Evolutionary conservation across 2,329 filamentous ascomycete species (phyloP).

Genomic region (Xylariaceae sp.): DNA sequence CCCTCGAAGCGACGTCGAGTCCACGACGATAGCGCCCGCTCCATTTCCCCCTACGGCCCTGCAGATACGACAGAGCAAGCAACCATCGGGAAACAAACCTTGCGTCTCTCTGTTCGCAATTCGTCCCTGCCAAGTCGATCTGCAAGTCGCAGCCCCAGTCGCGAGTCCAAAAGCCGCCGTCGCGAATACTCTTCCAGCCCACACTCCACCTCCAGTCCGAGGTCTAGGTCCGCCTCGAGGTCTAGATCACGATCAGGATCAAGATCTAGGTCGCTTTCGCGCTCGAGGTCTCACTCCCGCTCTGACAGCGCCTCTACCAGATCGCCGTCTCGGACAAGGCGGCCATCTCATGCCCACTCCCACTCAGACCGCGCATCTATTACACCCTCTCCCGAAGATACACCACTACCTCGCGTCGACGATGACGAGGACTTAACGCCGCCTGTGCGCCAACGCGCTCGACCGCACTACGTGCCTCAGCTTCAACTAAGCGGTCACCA

Average conservation of each 20-base stretch:
- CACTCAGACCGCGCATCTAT: conserved; percentile 18
- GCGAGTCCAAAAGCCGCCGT: conserved; percentile 21
- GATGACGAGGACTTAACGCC: conserved; percentile 21
- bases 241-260: conserved; percentile 12
- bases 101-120: conserved; percentile 32
- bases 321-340: conserved; percentile 21
- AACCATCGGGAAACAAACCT: conserved; percentile 8
- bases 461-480: conserved; percentile 66
- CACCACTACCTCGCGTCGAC: conserved; percentile 17
- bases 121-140: conserved; percentile 25
- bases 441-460: conserved; percentile 47
- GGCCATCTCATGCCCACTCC: conserved; percentile 15
- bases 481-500: conserved; percentile 75
- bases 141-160: conserved; percentile 24
- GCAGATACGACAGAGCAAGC: conserved; percentile 40
- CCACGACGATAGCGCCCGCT: conserved; percentile 38
- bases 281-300: conserved; percentile 14
- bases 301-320: conserved; percentile 13
- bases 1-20: conserved; percentile 43
- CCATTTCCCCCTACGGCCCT: conserved; percentile 42
- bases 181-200: conserved; percentile 32
- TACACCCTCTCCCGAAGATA: conserved; percentile 20
- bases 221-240: conserved; percentile 16
- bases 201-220: conserved; percentile 25
- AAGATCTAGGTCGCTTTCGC: conserved; percentile 16